Evolutionary conservation across 176 grass and related monocot species (phyloP).

Genomic region (Triticum urartu): DNA sequence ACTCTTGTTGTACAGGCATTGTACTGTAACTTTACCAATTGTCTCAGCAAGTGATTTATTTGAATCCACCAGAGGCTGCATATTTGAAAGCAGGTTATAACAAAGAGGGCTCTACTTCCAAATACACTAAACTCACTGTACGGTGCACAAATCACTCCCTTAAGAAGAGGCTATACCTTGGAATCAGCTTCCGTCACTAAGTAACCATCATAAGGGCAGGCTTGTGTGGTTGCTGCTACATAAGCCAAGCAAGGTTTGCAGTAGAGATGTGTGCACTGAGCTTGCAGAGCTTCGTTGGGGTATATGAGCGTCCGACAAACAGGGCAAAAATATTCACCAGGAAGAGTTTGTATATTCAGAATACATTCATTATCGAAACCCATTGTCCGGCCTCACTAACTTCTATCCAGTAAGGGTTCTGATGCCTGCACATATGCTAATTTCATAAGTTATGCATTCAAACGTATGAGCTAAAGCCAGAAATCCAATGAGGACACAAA

Average conservation of each 20-base stretch:
- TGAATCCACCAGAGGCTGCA: constrained; percentile 79
- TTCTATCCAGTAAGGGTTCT: constrained; percentile 15
- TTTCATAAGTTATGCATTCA: not conserved
- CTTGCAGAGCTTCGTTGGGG: constrained; percentile 83
- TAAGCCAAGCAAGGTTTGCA: constrained; percentile 96
- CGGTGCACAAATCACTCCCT: not conserved
- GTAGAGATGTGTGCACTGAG: constrained; percentile 98
- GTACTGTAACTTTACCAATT: constrained; percentile 73
- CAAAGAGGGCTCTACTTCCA: not conserved
- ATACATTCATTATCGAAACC: constrained; percentile 98
- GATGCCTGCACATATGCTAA: constrained; percentile 36
- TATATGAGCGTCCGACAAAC: constrained; percentile 95
- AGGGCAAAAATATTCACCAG: constrained; percentile 99
- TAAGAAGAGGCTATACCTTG: constrained; percentile 56
- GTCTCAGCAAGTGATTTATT: constrained; percentile 75
- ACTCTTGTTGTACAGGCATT: constrained; percentile 91
- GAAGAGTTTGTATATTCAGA: constrained; percentile 83
- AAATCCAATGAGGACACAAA: not conserved
- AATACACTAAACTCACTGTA: constrained; percentile 15
- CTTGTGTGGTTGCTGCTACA: constrained; percentile 82
- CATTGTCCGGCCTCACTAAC: constrained; percentile 35
- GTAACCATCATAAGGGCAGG: constrained; percentile 97
- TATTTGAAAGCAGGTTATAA: constrained; percentile 27
- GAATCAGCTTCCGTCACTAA: constrained; percentile 94
- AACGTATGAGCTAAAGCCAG: constrained; percentile 11